phyloP scores from a whole-genome alignment of 768 basidiomycete species.

The Flagelloscypha sp. region DNA sequence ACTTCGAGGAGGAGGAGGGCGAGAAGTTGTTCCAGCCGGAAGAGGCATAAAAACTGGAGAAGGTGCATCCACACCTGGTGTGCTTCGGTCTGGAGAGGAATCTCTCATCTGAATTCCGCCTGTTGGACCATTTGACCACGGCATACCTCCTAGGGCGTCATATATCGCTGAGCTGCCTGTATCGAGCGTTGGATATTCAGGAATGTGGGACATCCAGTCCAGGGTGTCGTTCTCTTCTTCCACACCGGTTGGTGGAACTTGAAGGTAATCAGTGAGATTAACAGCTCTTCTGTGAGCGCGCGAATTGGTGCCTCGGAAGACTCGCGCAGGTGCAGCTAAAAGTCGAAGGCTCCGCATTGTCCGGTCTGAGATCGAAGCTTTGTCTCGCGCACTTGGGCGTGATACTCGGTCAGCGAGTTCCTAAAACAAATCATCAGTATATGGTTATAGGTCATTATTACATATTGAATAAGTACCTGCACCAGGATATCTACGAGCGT shows the following conservation, averaged over 20 bases:
- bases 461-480: slow-evolving; percentile 42
- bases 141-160: no score
- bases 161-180: no score
- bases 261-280: slow-evolving; percentile 44
- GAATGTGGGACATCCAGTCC: slow-evolving; percentile 35
- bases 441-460: not conserved
- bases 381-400: slow-evolving; percentile 45
- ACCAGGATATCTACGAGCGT: slow-evolving; percentile 69
- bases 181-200: no score
- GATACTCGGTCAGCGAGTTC: slow-evolving; percentile 69
- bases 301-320: slow-evolving; percentile 52
- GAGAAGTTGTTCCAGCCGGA: no score
- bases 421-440: slow-evolving; percentile 26
- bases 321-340: slow-evolving; percentile 43
- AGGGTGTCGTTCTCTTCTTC: slow-evolving; percentile 66
- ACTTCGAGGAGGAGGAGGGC: no score
- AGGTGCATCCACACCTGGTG: no score
- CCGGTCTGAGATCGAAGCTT: slow-evolving; percentile 49
- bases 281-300: slow-evolving; percentile 14
- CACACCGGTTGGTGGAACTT: slow-evolving; percentile 44
- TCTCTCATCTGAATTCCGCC: no score
- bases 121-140: no score
- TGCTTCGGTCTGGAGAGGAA: no score
- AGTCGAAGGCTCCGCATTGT: slow-evolving; percentile 56
- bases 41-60: no score